Percentiles rank a stretch among this genome's conserved stretches.
Conservation (phyloP, 2,329 filamentous ascomycete genomes). For the Talaromyces atroroseus region DNA sequence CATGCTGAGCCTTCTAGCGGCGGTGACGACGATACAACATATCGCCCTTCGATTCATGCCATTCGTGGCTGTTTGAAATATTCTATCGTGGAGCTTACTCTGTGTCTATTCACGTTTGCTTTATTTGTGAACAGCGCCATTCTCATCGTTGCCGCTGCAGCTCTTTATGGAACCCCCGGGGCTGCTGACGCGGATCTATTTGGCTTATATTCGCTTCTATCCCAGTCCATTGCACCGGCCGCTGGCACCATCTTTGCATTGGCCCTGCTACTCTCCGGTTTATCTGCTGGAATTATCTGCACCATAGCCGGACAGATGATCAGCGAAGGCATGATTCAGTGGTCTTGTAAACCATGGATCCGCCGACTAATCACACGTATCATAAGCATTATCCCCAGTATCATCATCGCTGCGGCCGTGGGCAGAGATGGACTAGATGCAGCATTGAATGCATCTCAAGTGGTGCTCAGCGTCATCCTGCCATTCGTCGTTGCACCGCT, state of each 20-base stretch:
- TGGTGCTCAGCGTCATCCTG: constrained; percentile 70
- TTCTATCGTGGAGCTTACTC: constrained; percentile 62
- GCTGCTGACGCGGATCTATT: constrained; percentile 72
- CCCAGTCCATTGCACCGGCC: constrained; percentile 61
- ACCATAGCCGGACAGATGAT: constrained; percentile 90
- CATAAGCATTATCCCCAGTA: constrained; percentile 75
- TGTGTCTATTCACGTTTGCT: constrained; percentile 75
- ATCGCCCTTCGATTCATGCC: constrained; percentile 66
- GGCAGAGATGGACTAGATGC: constrained; percentile 64
- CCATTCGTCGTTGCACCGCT: constrained; percentile 79
- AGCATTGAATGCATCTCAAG: constrained; percentile 71
- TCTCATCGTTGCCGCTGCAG: constrained; percentile 73
- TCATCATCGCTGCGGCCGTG: constrained; percentile 76
- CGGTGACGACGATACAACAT: constrained; percentile 49
- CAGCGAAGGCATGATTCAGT: constrained; percentile 72
- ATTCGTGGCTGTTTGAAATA: constrained; percentile 69
- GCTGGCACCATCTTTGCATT: constrained; percentile 82
- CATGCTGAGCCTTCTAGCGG: constrained; percentile 34
- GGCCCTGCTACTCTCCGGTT: constrained; percentile 71
- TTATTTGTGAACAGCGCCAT: constrained; percentile 81
- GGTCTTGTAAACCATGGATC: constrained; percentile 70
- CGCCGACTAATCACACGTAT: constrained; percentile 70
- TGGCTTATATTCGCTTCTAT: constrained; percentile 70
- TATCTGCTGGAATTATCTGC: constrained; percentile 79
- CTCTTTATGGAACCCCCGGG: constrained; percentile 59